Percentiles rank a stretch among this genome's conserved stretches.
Evolutionary conservation across 495 filamentous ascomycete species (phyloP).

Genomic region (Xylaria telfairii): DNA sequence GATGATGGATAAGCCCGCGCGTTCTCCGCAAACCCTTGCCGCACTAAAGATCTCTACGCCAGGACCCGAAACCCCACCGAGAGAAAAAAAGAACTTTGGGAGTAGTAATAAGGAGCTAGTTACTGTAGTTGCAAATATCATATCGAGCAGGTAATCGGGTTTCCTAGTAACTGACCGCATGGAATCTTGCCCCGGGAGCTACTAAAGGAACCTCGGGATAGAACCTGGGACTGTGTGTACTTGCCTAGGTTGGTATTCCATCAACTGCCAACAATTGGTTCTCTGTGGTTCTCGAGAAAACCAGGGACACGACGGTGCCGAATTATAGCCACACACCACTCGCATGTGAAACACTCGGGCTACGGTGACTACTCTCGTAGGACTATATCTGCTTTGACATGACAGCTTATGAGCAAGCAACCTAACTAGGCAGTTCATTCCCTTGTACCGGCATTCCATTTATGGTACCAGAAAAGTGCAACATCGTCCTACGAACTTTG

Average conservation of each 20-base stretch:
- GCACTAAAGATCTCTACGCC: conserved; percentile 16
- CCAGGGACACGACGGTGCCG: conserved; percentile 1
- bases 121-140: background rate
- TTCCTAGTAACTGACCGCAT: background rate
- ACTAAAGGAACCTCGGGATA: background rate
- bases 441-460: background rate
- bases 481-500: background rate
- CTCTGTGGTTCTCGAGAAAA: background rate
- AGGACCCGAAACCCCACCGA: conserved; percentile 16
- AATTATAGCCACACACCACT: conserved; percentile 16
- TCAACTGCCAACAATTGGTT: background rate
- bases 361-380: background rate
- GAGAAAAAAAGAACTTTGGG: background rate
- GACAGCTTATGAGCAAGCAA: background rate
- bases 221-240: background rate
- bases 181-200: background rate
- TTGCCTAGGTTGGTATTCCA: conserved; percentile 10
- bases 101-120: conserved; percentile 13
- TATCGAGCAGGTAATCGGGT: background rate
- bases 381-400: background rate
- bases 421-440: conserved; percentile 9
- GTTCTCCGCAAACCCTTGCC: conserved; percentile 16
- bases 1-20: conserved; percentile 12
- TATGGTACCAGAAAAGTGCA: background rate
- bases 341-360: conserved; percentile 3